Conservation (phyloP, 306 rosid species). For the Acmispon strigosus region DNA sequence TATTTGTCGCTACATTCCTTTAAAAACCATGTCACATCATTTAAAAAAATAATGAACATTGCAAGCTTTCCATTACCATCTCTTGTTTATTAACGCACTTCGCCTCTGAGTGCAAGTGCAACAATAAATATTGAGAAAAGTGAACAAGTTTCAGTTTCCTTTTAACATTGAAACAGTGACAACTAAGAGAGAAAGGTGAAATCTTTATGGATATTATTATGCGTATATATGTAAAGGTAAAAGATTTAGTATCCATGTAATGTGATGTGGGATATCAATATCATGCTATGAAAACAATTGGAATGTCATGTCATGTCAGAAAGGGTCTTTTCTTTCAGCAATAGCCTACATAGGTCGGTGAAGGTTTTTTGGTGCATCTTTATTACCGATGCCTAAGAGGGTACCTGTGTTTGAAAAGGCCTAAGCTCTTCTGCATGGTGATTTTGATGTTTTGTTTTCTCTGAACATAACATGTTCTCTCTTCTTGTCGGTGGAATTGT, state of each 20-base stretch:
- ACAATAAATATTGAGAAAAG: conserved; percentile 11
- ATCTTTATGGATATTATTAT: not conserved
- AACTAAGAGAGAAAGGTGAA: not conserved
- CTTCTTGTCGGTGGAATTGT: not conserved
- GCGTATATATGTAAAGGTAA: not conserved
- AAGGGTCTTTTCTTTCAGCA: not conserved
- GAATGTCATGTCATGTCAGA: conserved; percentile 5
- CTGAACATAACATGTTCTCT: not conserved
- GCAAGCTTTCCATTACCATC: not conserved
- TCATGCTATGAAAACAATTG: not conserved
- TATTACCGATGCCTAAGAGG: conserved; percentile 30
- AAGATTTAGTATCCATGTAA: not conserved
- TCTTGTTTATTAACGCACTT: conserved; percentile 1
- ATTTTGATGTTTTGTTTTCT: not conserved
- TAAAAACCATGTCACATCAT: not conserved
- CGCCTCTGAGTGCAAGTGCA: not conserved
- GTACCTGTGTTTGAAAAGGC: conserved; percentile 15
- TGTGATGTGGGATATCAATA: not conserved
- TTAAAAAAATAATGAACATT: conserved; percentile 3
- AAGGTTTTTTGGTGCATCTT: conserved; percentile 20
- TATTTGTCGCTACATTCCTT: not conserved
- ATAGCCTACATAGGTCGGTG: no score
- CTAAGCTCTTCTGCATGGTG: conserved; percentile 28
- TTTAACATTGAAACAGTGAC: conserved; percentile 19
- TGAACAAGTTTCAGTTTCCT: not conserved